phyloP scores from a whole-genome alignment of 139 green algal genomes.

The Desmodesmus armatus region DNA sequence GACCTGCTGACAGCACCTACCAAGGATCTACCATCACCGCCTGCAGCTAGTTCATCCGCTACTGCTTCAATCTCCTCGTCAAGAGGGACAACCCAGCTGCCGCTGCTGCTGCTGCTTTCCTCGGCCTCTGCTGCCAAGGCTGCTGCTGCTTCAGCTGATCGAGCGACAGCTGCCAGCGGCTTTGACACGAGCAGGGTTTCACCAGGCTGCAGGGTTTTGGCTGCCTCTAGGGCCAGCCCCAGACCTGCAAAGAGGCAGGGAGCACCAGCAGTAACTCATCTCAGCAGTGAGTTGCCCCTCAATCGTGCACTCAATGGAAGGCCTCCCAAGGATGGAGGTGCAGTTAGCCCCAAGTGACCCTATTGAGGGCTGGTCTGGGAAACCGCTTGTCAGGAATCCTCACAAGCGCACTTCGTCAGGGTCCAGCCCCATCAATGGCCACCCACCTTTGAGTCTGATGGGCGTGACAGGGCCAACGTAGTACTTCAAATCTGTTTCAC shows the following conservation, averaged over 20 bases:
- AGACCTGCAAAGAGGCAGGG: not conserved
- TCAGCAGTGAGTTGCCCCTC: no score
- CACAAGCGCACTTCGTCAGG: no score
- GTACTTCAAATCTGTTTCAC: not conserved
- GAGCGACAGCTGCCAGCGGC: not conserved
- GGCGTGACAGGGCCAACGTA: constrained; percentile 19
- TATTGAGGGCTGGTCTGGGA: no score
- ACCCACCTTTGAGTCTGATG: constrained; percentile 17
- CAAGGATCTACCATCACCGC: no score
- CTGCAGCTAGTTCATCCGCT: constrained; percentile 4
- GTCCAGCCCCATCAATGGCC: no score
- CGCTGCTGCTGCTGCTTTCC: not conserved
- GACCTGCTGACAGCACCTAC: not conserved
- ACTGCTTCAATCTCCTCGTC: constrained; percentile 36
- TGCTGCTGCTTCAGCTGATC: constrained; percentile 9
- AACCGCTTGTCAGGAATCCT: no score
- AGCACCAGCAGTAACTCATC: no score
- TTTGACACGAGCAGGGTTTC: constrained; percentile 29
- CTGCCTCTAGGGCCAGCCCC: not conserved
- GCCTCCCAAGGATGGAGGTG: no score
- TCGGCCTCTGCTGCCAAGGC: not conserved
- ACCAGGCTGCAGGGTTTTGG: not conserved
- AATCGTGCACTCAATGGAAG: no score
- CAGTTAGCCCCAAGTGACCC: no score
- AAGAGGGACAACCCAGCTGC: not conserved